Evolutionary conservation across 163 green algal genomes (phyloP), one percentile per base, ranked within the genome.

Genomic region (Chloromonas sp.): DNA sequence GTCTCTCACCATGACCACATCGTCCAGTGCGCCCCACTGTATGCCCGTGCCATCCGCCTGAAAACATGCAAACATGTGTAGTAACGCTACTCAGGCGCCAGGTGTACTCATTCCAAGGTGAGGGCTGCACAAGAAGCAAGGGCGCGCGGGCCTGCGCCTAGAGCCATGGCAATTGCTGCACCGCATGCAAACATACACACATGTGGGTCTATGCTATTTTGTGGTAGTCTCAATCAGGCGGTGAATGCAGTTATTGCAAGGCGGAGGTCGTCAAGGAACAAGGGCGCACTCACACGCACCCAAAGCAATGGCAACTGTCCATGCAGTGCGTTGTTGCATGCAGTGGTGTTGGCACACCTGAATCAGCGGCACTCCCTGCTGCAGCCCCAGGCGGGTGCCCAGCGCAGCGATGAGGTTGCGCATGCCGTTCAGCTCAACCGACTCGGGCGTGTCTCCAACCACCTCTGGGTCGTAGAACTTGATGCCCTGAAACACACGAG

Each of bases 1-100:
- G 36, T 36, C 76, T 5, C 95, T 92, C 1, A 95, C 96, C 96
- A 98, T 98, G 1, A 98, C 96, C 14, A 98, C 96, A 84, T 98
- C 96, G 81, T 98, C 96, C 70, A 98, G 87, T 0, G 95, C 66
- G 0, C 95, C 96, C 94, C 94, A 98, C 61, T 87, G 78, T 1
- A 86, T 71, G 3, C 84, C 89, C 15, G 61, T 60, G 1, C 76
- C 85, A 60, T 87, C 85, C 3, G 15, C 70, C 79, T 83, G 60
- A 36, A 36, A 36, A 36, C 36, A 36, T 36, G 36, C 36, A 36
- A 36, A 36, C 36, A 36, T 36, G 36, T 36, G 36, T 36, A 36
- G 36, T 36, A 36, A 36, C 36, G 36, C 36, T 36, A 36, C 36
- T 36, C 36, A 36, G 36, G 36, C 36, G 36, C 36, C 36, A 36